These are phyloP conservation scores for Tylopilus felleus DNA, from an alignment of 768 basidiomycete species.

Conservation along the genomic window DNA sequence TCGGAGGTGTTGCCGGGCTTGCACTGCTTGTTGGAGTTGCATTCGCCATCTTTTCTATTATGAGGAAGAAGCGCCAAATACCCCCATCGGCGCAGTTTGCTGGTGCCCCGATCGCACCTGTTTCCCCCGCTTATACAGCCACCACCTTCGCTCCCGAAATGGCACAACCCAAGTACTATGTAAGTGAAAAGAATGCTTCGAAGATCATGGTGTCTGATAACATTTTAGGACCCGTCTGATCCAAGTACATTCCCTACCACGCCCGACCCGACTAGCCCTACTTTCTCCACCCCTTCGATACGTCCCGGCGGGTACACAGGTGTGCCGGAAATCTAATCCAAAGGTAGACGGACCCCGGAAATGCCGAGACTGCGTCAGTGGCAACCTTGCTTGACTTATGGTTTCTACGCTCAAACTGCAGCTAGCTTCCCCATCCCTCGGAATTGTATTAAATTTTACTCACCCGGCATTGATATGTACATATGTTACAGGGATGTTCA, in stretches of 20 bases:
- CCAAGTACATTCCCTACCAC: conserved; percentile 38
- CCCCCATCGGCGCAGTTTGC: conserved; percentile 16
- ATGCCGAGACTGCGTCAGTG: no score
- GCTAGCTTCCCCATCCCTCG: no score
- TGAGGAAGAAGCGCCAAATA: conserved; percentile 23
- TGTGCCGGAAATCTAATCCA: conserved; percentile 26
- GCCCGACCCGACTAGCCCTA: conserved; percentile 6
- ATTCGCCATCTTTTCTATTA: conserved; percentile 37
- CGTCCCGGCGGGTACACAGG: conserved; percentile 26
- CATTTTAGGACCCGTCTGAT: conserved; percentile 35
- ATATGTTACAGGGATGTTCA: no score
- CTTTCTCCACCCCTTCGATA: conserved; percentile 7
- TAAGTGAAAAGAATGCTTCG: conserved; percentile 10
- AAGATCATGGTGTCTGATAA: conserved; percentile 1
- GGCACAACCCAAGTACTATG: conserved; percentile 29
- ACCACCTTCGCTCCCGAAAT: conserved; percentile 16
- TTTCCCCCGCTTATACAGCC: conserved; percentile 6
- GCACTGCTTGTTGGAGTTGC: conserved; percentile 37
- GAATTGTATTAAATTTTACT: no score
- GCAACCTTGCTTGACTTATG: no score
- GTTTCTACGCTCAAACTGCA: no score
- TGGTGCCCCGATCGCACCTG: not conserved
- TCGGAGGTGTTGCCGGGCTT: conserved; percentile 12
- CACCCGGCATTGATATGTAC: no score
- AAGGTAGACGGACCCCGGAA: not conserved